Evolutionary conservation across 257 asterid species (phyloP).

Genomic region (Hygrophila difformis): DNA sequence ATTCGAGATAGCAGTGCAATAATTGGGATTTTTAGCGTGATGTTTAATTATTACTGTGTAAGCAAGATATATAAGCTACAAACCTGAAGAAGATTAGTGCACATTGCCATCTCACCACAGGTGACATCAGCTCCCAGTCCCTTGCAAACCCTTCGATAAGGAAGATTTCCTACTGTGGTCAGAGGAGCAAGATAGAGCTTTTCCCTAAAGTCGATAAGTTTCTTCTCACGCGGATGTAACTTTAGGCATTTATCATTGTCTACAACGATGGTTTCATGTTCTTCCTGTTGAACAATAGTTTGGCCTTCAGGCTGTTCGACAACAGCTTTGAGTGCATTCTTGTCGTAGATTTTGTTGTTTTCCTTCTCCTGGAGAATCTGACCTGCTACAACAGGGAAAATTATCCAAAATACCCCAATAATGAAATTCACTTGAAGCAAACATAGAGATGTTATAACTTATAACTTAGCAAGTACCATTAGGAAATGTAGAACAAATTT

Average conservation of each 20-base stretch:
- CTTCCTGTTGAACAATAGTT: too few relatives aligned
- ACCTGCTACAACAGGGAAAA: conserved; percentile 28
- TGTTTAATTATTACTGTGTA: not conserved
- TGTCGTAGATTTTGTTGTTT: conserved; percentile 17
- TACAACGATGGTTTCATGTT: conserved; percentile 18
- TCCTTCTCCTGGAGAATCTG: conserved; percentile 21
- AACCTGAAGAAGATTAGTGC: conserved; percentile 95
- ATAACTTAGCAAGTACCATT: too few relatives aligned
- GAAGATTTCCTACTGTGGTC: conserved; percentile 89
- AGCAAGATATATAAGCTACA: not conserved
- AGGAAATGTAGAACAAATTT: conserved; percentile 23
- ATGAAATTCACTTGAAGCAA: conserved; percentile 5
- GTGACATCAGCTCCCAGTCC: conserved; percentile 92
- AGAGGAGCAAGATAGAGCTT: conserved; percentile 94
- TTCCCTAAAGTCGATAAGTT: conserved; percentile 78
- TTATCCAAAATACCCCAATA: conserved; percentile 8
- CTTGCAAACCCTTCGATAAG: conserved; percentile 91
- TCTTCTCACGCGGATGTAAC: conserved; percentile 76
- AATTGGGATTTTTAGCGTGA: conserved; percentile 4
- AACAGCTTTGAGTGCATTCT: conserved; percentile 19
- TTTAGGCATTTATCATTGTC: conserved; percentile 73
- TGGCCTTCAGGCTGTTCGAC: too few relatives aligned
- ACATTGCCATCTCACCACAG: conserved; percentile 99
- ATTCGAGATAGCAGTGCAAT: conserved; percentile 11
- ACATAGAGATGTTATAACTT: conserved; percentile 28